phyloP scores from a whole-genome alignment of 1,284 basidiomycete species.

The Puccinia coronata region DNA sequence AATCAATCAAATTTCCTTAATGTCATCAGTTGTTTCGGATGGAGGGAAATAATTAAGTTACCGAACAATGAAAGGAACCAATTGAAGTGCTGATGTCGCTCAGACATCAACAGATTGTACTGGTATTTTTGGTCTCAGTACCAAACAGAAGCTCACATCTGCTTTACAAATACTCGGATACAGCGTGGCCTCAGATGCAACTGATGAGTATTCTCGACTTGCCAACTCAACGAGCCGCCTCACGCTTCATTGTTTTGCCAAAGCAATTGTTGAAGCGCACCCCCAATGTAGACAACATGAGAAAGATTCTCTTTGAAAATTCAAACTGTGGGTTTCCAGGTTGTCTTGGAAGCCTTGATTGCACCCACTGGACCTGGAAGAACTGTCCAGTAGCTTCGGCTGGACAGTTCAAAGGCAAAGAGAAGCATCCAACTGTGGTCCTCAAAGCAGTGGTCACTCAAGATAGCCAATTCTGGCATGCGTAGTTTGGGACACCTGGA shows the following conservation, averaged over 20 bases:
- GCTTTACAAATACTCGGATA: too few species aligned
- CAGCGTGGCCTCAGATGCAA: background rate
- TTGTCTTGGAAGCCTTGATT: background rate
- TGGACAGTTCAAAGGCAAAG: background rate
- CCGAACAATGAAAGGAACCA: too few species aligned
- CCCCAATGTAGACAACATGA: background rate
- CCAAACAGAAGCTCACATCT: background rate
- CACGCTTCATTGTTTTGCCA: background rate
- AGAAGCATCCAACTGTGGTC: constrained; percentile 10
- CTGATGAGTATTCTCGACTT: background rate
- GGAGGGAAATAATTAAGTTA: too few species aligned
- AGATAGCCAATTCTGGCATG: constrained; percentile 27
- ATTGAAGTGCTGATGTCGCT: too few species aligned
- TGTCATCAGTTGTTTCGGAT: too few species aligned
- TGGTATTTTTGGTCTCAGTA: background rate
- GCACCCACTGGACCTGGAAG: background rate
- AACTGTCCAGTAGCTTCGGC: background rate
- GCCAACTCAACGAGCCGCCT: background rate
- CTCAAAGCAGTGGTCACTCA: background rate
- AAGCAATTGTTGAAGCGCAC: constrained; percentile 5
- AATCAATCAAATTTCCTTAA: too few species aligned
- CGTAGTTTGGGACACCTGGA: constrained; percentile 31
- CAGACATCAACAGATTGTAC: too few species aligned
- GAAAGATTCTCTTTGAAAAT: background rate
- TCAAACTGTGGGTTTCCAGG: background rate